Conservation (phyloP, 2,329 filamentous ascomycete species). For the Hypoxylon sp. region DNA sequence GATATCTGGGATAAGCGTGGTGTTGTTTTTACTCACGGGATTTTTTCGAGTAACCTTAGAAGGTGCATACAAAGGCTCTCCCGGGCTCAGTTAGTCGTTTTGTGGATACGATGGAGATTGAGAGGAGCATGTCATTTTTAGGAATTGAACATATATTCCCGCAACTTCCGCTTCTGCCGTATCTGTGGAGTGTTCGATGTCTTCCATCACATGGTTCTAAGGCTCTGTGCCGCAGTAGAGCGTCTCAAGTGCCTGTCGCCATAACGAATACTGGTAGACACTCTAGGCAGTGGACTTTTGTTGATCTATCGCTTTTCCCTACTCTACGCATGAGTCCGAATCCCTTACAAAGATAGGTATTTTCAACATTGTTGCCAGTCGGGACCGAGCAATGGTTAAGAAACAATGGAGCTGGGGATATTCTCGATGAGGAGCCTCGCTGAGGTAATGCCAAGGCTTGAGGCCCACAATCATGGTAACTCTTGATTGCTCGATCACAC, state of each 20-base stretch:
- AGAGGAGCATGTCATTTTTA: slow-evolving; percentile 16
- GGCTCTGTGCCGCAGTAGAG: slow-evolving; percentile 9
- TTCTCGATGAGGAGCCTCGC: slow-evolving; percentile 4
- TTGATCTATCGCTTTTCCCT: not conserved
- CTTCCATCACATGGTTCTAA: slow-evolving; percentile 6
- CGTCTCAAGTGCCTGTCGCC: slow-evolving; percentile 9
- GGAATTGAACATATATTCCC: slow-evolving; percentile 15
- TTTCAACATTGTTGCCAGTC: not conserved
- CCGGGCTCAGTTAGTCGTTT: slow-evolving; percentile 23
- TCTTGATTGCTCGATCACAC: slow-evolving; percentile 3
- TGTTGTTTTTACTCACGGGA: slow-evolving; percentile 13
- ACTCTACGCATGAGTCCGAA: not conserved
- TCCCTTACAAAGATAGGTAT: not conserved
- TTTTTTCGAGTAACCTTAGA: slow-evolving; percentile 33
- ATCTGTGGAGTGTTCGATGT: slow-evolving; percentile 2
- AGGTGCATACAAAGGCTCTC: slow-evolving; percentile 39
- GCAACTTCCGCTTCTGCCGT: slow-evolving; percentile 7
- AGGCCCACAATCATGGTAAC: not conserved
- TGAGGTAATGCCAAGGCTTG: slow-evolving; percentile 8
- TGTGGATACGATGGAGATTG: slow-evolving; percentile 25
- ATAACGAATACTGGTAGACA: not conserved
- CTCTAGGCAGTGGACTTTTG: slow-evolving; percentile 11
- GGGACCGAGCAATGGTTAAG: not conserved
- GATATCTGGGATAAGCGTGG: slow-evolving; percentile 30
- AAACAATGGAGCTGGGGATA: slow-evolving; percentile 9